phyloP scores from a whole-genome alignment of 139 green algal genomes.

The Chlamydomonas applanata region DNA sequence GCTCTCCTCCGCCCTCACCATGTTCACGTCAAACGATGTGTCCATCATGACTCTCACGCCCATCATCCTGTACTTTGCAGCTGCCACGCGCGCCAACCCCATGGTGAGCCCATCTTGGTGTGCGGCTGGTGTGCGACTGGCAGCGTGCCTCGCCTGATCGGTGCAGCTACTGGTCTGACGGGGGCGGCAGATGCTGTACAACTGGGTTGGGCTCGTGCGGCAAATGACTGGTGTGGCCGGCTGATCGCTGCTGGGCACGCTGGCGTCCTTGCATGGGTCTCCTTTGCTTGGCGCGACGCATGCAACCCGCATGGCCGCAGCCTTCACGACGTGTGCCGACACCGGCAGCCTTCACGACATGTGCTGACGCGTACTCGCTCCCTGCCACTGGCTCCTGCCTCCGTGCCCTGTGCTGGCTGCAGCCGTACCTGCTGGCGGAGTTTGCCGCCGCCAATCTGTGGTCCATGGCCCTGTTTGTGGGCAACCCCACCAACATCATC shows the following conservation, averaged over 20 bases:
- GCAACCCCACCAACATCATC: constrained; percentile 60
- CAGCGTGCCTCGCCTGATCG: neutral
- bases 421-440: constrained; percentile 38
- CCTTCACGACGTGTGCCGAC: too few relatives aligned
- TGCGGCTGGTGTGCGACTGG: neutral
- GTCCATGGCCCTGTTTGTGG: constrained; percentile 45
- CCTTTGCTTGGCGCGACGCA: too few relatives aligned
- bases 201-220: too few relatives aligned
- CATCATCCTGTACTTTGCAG: constrained; percentile 44
- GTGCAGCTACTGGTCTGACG: too few relatives aligned
- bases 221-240: too few relatives aligned
- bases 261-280: too few relatives aligned
- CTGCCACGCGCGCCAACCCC: constrained; percentile 21
- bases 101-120: constrained; percentile 3
- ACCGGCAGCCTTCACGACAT: too few relatives aligned
- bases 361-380: too few relatives aligned
- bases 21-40: constrained; percentile 48
- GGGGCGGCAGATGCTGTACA: too few relatives aligned
- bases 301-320: too few relatives aligned
- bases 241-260: neutral
- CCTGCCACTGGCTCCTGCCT: too few relatives aligned
- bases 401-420: neutral
- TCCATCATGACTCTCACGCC: constrained; percentile 53
- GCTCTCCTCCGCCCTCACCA: constrained; percentile 35
- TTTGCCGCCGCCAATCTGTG: constrained; percentile 53